Evolutionary conservation across 1,284 basidiomycete genomes (phyloP).

Genomic region (Takashimella koratensis): DNA sequence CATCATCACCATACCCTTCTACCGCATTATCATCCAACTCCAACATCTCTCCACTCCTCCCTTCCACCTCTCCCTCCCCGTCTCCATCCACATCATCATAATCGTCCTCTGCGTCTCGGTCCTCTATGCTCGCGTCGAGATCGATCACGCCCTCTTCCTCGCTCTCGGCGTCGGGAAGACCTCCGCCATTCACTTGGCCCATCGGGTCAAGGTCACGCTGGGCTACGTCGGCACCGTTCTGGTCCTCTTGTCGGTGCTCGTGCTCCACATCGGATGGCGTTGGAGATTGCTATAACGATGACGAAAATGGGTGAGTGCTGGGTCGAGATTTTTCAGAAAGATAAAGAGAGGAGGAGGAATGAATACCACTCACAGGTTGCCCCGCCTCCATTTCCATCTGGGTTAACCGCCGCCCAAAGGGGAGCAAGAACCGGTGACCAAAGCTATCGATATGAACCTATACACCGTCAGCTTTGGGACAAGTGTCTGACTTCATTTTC

Average conservation of each 20-base stretch:
- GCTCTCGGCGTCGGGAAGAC: constrained; percentile 18
- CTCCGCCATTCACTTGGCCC: neutral
- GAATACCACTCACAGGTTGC: constrained; percentile 24
- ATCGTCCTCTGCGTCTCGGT: constrained; percentile 9
- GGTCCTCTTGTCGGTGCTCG: constrained; percentile 42
- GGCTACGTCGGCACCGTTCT: constrained; percentile 4
- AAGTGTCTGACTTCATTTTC: neutral
- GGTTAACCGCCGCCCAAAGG: constrained; percentile 40
- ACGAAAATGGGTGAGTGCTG: neutral
- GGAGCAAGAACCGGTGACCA: constrained; percentile 43
- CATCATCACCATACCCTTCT: neutral
- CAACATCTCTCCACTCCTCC: neutral
- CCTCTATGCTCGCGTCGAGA: constrained; percentile 15
- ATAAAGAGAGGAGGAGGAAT: neutral
- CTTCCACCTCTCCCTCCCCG: constrained; percentile 14
- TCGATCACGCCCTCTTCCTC: constrained; percentile 8
- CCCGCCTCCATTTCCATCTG: constrained; percentile 46
- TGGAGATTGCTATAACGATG: constrained; percentile 24
- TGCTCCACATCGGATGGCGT: constrained; percentile 40
- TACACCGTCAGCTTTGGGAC: neutral
- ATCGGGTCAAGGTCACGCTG: neutral
- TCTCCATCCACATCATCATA: constrained; percentile 14
- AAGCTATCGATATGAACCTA: constrained; percentile 36
- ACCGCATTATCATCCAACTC: constrained; percentile 35
- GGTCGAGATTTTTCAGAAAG: neutral